Percentiles rank a stretch among this genome's conserved stretches.
Conservation (phyloP, 805 yeast genomes). For the Blastobotrys terrestris region DNA sequence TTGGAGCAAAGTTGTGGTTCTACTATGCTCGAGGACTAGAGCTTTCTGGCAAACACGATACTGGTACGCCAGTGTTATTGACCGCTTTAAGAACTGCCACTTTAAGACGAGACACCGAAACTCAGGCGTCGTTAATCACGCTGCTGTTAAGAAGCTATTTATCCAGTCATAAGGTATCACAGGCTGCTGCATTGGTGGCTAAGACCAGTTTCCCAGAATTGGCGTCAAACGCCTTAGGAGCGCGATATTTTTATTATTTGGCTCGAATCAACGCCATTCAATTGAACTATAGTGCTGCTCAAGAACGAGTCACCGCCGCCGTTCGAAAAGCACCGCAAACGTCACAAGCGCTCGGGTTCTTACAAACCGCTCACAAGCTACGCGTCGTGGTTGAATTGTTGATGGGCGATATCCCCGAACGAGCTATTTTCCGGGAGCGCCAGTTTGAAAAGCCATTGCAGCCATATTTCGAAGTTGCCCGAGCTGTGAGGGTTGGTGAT, state of each 20-base stretch:
- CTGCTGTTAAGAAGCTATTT: constrained; percentile 76
- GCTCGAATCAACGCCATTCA: constrained; percentile 90
- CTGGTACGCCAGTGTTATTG: constrained; percentile 66
- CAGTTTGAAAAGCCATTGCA: constrained; percentile 52
- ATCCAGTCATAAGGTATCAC: constrained; percentile 70
- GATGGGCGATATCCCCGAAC: constrained; percentile 95
- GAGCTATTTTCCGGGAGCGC: constrained; percentile 68
- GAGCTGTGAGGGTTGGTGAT: constrained; percentile 91
- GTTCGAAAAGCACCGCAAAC: constrained; percentile 95
- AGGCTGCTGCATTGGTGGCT: constrained; percentile 83
- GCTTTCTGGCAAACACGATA: constrained; percentile 38
- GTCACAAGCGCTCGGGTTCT: constrained; percentile 72
- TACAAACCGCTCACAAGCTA: constrained; percentile 84
- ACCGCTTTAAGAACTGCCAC: constrained; percentile 79
- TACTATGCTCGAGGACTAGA: constrained; percentile 78
- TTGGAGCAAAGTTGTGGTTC: constrained; percentile 90
- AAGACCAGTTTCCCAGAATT: constrained; percentile 83
- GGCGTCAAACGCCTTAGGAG: constrained; percentile 81
- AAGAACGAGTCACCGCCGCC: constrained; percentile 88
- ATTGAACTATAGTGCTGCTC: constrained; percentile 84
- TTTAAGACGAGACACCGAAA: constrained; percentile 86
- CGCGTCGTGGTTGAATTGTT: constrained; percentile 82
- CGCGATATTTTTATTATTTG: constrained; percentile 85
- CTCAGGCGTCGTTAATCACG: constrained; percentile 83
- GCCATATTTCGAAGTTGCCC: constrained; percentile 82